Evolutionary conservation across 2,329 filamentous ascomycete species (phyloP).

Genomic region (Pestalotiopsis sp.): DNA sequence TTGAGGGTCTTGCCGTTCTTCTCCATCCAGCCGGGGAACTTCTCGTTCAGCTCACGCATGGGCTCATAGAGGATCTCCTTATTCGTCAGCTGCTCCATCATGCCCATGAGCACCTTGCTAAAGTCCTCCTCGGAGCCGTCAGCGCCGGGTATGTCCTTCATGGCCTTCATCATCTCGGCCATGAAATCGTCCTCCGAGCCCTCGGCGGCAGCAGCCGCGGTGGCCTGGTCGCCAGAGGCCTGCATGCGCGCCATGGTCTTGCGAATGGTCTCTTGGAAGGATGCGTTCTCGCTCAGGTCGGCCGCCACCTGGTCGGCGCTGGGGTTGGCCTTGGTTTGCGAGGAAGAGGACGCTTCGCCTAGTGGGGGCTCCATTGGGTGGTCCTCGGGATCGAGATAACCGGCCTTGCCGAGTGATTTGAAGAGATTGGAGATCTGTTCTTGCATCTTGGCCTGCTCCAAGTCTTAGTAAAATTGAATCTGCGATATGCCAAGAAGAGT

Average conservation of each 20-base stretch:
- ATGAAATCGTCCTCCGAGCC: slow-evolving; percentile 77
- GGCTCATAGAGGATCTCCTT: slow-evolving; percentile 98
- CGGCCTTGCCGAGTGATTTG: slow-evolving; percentile 67
- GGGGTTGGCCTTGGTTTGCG: slow-evolving; percentile 26
- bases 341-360: slow-evolving; percentile 23
- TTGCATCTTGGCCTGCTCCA: slow-evolving; percentile 68
- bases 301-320: slow-evolving; percentile 30
- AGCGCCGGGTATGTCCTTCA: slow-evolving; percentile 66
- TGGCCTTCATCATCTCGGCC: slow-evolving; percentile 88
- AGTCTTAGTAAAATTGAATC: not conserved
- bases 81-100: slow-evolving; percentile 99
- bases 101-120: slow-evolving; percentile 91
- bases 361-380: slow-evolving; percentile 11
- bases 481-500: too few relatives aligned
- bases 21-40: slow-evolving; percentile 87
- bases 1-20: slow-evolving; percentile 71
- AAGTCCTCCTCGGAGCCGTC: slow-evolving; percentile 78
- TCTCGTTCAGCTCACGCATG: slow-evolving; percentile 94
- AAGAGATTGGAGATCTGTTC: slow-evolving; percentile 79
- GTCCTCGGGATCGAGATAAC: slow-evolving; percentile 32
- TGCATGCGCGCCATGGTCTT: slow-evolving; percentile 97
- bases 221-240: slow-evolving; percentile 81
- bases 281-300: slow-evolving; percentile 57
- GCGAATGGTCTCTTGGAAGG: slow-evolving; percentile 90
- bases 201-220: slow-evolving; percentile 72